Conservation (phyloP, 2,329 filamentous ascomycete species). For the Stagonosporopsis vannaccii region DNA sequence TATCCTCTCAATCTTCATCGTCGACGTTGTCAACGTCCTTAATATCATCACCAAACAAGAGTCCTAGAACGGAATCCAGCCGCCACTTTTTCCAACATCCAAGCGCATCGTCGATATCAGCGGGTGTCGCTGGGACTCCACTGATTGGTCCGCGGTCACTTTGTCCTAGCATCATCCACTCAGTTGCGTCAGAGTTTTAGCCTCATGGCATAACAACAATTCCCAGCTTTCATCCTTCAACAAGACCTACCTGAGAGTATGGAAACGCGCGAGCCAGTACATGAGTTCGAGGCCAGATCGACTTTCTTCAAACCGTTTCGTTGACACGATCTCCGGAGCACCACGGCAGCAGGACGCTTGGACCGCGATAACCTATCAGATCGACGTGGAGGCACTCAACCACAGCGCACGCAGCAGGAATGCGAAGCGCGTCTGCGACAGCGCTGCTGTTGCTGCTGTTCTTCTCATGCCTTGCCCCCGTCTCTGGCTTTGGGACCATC, state of each 20-base stretch:
- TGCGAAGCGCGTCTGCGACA: conserved; percentile 12
- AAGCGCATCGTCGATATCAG: conserved; percentile 5
- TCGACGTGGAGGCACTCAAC: neutral
- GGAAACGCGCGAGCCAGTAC: conserved; percentile 10
- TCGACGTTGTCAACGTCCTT: too few relatives aligned
- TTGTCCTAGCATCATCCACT: conserved; percentile 7
- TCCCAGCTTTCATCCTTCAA: neutral
- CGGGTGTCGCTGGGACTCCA: conserved; percentile 1
- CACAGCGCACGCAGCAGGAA: conserved; percentile 7
- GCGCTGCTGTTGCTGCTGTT: conserved; percentile 12
- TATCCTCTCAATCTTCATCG: too few relatives aligned
- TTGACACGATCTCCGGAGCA: conserved; percentile 5
- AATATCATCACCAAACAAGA: neutral
- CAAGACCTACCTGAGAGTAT: conserved; percentile 1
- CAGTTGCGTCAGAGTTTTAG: conserved; percentile 19
- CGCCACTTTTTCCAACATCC: neutral
- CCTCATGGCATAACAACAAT: neutral
- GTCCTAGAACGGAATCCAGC: too few relatives aligned
- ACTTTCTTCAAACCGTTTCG: conserved; percentile 16
- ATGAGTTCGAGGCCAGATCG: conserved; percentile 5
- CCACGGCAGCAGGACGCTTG: conserved; percentile 1
- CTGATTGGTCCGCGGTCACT: conserved; percentile 5
- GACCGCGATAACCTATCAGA: conserved; percentile 3
- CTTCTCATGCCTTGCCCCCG: neutral
- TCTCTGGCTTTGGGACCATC: conserved; percentile 29